Conservation (phyloP, 208 protist species). For the Tritrichomonas foetus region DNA sequence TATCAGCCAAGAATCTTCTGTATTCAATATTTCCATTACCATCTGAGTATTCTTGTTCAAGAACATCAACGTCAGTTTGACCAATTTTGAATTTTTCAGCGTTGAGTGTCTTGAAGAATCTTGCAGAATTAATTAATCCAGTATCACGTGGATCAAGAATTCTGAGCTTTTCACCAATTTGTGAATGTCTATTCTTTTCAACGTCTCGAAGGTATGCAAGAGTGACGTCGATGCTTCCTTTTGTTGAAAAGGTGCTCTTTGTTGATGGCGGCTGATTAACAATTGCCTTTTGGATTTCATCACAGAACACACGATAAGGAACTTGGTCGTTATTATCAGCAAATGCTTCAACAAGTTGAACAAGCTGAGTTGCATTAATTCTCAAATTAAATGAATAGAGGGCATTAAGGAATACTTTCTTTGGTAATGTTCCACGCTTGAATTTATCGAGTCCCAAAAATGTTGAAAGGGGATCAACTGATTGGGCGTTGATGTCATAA, state of each 20-base stretch:
- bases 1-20: neutral
- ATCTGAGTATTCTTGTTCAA: neutral
- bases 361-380: neutral
- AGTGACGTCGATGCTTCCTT: neutral
- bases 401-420: neutral
- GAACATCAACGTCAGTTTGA: neutral
- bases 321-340: neutral
- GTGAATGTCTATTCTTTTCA: neutral
- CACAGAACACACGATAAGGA: neutral
- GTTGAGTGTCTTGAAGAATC: neutral
- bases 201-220: neutral
- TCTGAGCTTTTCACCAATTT: neutral
- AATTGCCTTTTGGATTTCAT: neutral
- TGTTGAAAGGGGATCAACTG: neutral
- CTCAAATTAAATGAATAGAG: neutral
- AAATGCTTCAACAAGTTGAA: neutral
- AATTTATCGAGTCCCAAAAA: neutral
- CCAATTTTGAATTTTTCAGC: neutral
- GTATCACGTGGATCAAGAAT: neutral
- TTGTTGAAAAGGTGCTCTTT: neutral
- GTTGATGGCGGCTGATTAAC: neutral
- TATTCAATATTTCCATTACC: neutral
- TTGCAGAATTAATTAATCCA: neutral
- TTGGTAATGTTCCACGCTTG: neutral
- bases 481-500: neutral